Base-by-base conservation (phyloP, 345 rosid genomes). In the Pugionium cornutum region DNA sequence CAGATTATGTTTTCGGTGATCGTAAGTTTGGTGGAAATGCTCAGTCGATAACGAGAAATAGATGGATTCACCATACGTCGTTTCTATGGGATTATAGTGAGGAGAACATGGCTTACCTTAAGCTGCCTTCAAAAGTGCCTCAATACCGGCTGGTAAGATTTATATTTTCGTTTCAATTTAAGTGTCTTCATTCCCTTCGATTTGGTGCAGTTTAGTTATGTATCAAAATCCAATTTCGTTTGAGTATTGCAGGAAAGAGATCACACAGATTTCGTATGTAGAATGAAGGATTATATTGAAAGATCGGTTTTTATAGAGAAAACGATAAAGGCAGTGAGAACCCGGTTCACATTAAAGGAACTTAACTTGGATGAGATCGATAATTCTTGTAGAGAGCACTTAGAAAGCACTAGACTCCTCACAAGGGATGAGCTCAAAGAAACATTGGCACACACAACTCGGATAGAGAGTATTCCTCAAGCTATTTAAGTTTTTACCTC, bases 61-160 rank as follows among this genome's bases (percentile, higher is more conserved):
- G 91, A 33, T 89, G 92, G 95, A 78, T 89, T 62, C 95, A 89
- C 74, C 96, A 89, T 71, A 89, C 92, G 1, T 92, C 96, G 10
- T 87, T 86, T 67, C 55, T 92, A 33, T 89, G 95, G 92, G 92
- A 89, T 54, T 89, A 79, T 29, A 77, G 65, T 48, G 78, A 31
- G 41, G 67, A 33, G 51, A 87, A 85, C 78, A 89, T 89, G 96
- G 58, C 84, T 56, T 91, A 89, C 73, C 79, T 89, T 80, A 89
- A 79, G 78, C 78, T 68, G 7, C 90, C 96, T 61, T 67, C 80
- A 28, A 79, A 75, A 60, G 87, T 80, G 63, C 92, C 90, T 18
- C 74, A 76, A 30, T 89, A 89, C 68, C 72, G 92, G 66, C 48
- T 65, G 58, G 92, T 84, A 75, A 62, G 69, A 52, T 26, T 33